These are phyloP conservation scores for Scolecobasidium constrictum DNA, from an alignment of 2,329 filamentous ascomycete genomes.

Conservation along the genomic window DNA sequence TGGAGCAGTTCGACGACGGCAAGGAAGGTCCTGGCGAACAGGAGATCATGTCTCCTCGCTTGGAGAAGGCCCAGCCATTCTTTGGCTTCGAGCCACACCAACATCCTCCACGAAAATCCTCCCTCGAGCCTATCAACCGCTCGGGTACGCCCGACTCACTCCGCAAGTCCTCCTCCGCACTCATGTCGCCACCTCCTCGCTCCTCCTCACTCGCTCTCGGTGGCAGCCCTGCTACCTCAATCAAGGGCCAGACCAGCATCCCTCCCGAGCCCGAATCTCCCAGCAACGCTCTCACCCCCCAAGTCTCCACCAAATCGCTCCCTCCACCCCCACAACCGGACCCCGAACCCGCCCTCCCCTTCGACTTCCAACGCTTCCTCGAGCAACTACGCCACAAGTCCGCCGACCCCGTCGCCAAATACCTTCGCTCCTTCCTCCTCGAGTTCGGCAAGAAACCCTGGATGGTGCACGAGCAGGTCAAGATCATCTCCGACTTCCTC, in stretches of 20 bases:
- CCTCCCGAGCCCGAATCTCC: constrained; percentile 19
- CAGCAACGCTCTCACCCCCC: constrained; percentile 6
- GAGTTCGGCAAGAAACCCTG: constrained; percentile 97
- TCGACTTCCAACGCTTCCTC: constrained; percentile 94
- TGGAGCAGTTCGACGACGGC: constrained; percentile 83
- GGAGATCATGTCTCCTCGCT: constrained; percentile 83
- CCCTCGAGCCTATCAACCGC: constrained; percentile 64
- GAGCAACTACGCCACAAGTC: constrained; percentile 94
- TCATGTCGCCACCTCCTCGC: constrained; percentile 20
- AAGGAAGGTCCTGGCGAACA: constrained; percentile 61
- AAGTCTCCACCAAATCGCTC: constrained; percentile 16
- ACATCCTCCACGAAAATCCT: constrained; percentile 77
- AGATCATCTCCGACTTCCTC: constrained; percentile 94
- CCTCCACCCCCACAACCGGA: constrained; percentile 42
- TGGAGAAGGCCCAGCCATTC: constrained; percentile 73
- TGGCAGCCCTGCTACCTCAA: constrained; percentile 18
- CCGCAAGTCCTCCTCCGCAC: not conserved
- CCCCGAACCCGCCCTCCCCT: constrained; percentile 71
- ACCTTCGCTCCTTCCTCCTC: constrained; percentile 83
- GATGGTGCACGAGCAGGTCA: constrained; percentile 99
- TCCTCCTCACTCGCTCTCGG: constrained; percentile 24
- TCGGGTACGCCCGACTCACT: constrained; percentile 20
- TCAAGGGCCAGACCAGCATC: constrained; percentile 16
- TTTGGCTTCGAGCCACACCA: constrained; percentile 49
- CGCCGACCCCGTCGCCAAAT: constrained; percentile 94